These are phyloP conservation scores for Fusarium sp. DNA, from an alignment of 2,329 filamentous ascomycete species.

Conservation along the genomic window DNA sequence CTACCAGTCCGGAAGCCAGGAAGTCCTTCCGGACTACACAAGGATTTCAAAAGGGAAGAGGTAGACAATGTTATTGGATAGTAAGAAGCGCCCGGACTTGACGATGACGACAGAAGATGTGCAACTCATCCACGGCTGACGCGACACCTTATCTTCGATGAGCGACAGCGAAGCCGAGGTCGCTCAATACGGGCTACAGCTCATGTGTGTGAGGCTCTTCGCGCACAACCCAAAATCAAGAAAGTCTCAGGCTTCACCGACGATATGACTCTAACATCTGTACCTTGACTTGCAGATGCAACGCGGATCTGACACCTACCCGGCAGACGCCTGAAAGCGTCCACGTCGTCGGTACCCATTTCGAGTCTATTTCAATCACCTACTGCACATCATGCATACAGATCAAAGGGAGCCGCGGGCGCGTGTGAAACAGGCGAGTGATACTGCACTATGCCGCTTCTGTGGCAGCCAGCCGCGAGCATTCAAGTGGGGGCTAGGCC, in stretches of 20 bases:
- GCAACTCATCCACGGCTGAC: slow-evolving; percentile 41
- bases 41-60: slow-evolving; percentile 29
- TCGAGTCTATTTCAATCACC: slow-evolving; percentile 42
- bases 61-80: slow-evolving; percentile 36
- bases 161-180: slow-evolving; percentile 32
- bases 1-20: slow-evolving; percentile 44
- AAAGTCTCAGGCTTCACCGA: slow-evolving; percentile 47
- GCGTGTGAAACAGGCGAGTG: slow-evolving; percentile 37
- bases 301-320: slow-evolving; percentile 43
- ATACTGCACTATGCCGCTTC: slow-evolving; percentile 40
- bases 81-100: slow-evolving; percentile 31
- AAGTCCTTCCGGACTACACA: slow-evolving; percentile 38
- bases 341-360: slow-evolving; percentile 47
- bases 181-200: slow-evolving; percentile 20
- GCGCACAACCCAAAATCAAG: background rate
- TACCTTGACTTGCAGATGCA: slow-evolving; percentile 32
- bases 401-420: slow-evolving; percentile 39
- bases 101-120: slow-evolving; percentile 46
- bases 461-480: slow-evolving; percentile 37
- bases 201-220: background rate
- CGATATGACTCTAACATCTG: slow-evolving; percentile 37
- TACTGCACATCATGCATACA: slow-evolving; percentile 50
- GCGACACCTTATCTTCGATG: slow-evolving; percentile 32
- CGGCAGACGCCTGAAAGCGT: slow-evolving; percentile 41
- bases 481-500: slow-evolving; percentile 26